phyloP scores from a whole-genome alignment of 2,329 filamentous ascomycete species.

The Talaromyces sp. region DNA sequence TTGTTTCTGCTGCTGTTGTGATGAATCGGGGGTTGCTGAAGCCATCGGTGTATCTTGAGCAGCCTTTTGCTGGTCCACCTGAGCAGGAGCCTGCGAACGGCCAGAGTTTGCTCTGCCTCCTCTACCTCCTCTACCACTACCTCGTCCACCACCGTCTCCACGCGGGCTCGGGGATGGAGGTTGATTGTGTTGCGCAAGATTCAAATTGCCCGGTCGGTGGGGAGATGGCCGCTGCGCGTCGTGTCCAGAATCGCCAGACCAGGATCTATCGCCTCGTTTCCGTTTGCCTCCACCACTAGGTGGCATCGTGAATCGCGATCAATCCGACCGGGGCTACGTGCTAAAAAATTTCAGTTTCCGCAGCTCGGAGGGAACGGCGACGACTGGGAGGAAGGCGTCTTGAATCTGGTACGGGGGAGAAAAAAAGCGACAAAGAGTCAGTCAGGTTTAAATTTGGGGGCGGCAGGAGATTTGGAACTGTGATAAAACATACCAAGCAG shows the following conservation, averaged over 20 bases:
- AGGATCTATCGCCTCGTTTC: constrained; percentile 46
- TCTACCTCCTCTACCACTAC: constrained; percentile 34
- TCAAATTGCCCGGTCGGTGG: constrained; percentile 43
- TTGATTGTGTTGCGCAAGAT: constrained; percentile 50
- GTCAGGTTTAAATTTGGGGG: neutral
- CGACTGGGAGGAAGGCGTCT: constrained; percentile 17
- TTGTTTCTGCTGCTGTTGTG: constrained; percentile 10
- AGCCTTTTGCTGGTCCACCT: constrained; percentile 24
- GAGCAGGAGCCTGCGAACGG: constrained; percentile 31
- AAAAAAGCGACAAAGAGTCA: neutral
- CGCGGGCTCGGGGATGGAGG: constrained; percentile 28
- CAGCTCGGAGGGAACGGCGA: constrained; percentile 18
- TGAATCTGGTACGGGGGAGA: neutral
- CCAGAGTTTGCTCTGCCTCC: constrained; percentile 32
- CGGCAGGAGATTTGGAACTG: neutral
- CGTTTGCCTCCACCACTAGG: constrained; percentile 49
- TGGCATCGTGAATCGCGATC: constrained; percentile 40
- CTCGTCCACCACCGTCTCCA: constrained; percentile 33
- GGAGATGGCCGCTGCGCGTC: constrained; percentile 41
- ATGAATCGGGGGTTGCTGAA: constrained; percentile 20
- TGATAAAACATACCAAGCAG: constrained; percentile 5
- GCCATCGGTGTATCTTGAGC: constrained; percentile 28
- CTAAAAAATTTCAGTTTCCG: constrained; percentile 17
- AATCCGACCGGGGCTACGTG: neutral
- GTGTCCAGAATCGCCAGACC: constrained; percentile 38